Base-by-base conservation (phyloP, 371 early-diverging fungal species). In the Entomophthora muscae region DNA sequence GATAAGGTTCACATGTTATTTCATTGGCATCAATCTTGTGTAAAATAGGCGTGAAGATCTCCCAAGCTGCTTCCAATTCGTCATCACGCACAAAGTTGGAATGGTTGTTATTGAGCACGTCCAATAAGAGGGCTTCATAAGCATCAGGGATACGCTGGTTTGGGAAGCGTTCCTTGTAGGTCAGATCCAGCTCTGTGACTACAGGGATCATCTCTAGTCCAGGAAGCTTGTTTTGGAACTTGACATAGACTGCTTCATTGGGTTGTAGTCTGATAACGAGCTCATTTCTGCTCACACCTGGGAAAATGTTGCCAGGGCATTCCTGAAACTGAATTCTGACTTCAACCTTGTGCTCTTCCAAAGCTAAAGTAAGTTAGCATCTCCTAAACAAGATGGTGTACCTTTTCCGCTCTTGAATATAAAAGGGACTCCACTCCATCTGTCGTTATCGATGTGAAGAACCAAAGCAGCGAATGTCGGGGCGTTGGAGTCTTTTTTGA, bases 401-500 rank as follows among this genome's bases (percentile, higher is more conserved):
- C 80, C 81, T 72, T 98, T 98, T 58, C 97, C 98, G 52, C 91
- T 89, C 78, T 91, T 93, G 66, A 96, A 74, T 55, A 98, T 89
- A 72, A 95, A 95, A 2, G 98, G 98, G 31, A 97, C 98, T 27
- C 92, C 91, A 22, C 83, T 79, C 98, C 98, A 98, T 30, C 96
- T 88, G 24, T 94, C 93, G 64, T 93, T 97, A 67, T 94, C 77
- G 66, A 98, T 88, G 65, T 77, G 80, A 65, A 93, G 72, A 0
- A 85, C 90, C 22, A 84, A 77, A 3, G 89, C 88, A 1, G 98
- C 98, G 74, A 85, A 98, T 0, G 98, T 98, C 5, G 98, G 93
- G 12, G 93, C 90, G 57, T 79, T 80, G 51, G 84, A 84, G 33
- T 78, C 87, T 52, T 71, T 67, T 31, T 88, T 89, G 10, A 95